phyloP scores from a whole-genome alignment of 768 basidiomycete species.

The Agrocybe praecox region DNA sequence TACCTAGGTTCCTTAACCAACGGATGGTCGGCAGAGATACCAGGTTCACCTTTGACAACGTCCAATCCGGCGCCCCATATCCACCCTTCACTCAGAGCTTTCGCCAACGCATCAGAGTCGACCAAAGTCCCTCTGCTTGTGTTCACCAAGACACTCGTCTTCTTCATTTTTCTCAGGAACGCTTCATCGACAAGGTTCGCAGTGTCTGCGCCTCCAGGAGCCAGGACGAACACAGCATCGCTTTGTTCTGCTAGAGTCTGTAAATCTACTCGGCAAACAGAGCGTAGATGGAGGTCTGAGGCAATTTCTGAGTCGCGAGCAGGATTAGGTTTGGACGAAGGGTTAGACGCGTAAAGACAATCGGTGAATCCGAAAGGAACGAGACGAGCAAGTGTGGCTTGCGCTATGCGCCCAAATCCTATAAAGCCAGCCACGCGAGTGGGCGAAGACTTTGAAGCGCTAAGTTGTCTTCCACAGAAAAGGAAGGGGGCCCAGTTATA shows the following conservation, averaged over 20 bases:
- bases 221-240: slow-evolving; percentile 85
- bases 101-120: slow-evolving; percentile 86
- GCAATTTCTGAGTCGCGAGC: slow-evolving; percentile 40
- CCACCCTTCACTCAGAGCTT: slow-evolving; percentile 73
- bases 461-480: slow-evolving; percentile 83
- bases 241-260: slow-evolving; percentile 74
- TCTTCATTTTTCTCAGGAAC: slow-evolving; percentile 87
- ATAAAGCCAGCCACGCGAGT: slow-evolving; percentile 84
- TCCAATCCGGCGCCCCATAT: slow-evolving; percentile 94
- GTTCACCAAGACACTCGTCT: slow-evolving; percentile 81
- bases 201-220: slow-evolving; percentile 74
- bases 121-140: slow-evolving; percentile 84
- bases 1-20: slow-evolving; percentile 78
- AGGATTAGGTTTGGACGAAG: slow-evolving; percentile 48
- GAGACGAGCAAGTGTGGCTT: slow-evolving; percentile 78
- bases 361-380: slow-evolving; percentile 80
- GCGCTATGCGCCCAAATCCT: slow-evolving; percentile 94
- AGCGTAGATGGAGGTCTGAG: slow-evolving; percentile 29
- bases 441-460: slow-evolving; percentile 48
- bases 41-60: slow-evolving; percentile 92
- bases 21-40: slow-evolving; percentile 72
- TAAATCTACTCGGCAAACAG: slow-evolving; percentile 61
- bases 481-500: slow-evolving; percentile 82
- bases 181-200: slow-evolving; percentile 69
- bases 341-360: slow-evolving; percentile 68